Base-by-base conservation (phyloP, 495 filamentous ascomycete species). In the Neurospora pannonica region DNA sequence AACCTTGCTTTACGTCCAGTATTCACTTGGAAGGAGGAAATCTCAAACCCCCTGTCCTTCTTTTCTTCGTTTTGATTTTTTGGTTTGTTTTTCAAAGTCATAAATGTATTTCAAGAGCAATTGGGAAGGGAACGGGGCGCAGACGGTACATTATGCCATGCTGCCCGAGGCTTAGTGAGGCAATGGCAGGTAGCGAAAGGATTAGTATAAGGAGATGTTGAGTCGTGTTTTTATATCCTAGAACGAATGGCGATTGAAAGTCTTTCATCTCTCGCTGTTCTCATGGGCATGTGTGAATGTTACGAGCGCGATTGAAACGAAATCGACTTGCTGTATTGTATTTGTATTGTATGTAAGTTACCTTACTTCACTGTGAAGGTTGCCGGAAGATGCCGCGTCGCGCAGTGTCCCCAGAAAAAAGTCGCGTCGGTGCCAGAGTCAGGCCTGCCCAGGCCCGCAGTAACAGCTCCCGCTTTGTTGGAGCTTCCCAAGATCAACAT, bases 301-400 rank as follows among this genome's bases (percentile, higher is more conserved):
- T 34, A 67, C 28, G 7, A 15, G 17, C 28, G 54, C 15, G 24
- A 17, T 36, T 60, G 54, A 34, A 34, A 67, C 28, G 28, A 9
- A 17, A 34, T 31, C 24, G 24, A 13, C 28, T 17, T 67, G 28
- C 15, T 8, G 54, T 67, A 67, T 36, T 67, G 13, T 67, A 67
- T 67, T 1, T 6, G 54, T 62, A 62, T 62, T 34, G 54, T 34
- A 67, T 67, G 54, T 34, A 67, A 19, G 28, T 67, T 67, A 67
- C 54, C 28, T 8, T 7, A 36, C 15, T 9, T 34, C 2, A 9
- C 15, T 67, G 54, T 67, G 7, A 31, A 34, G 54, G 28, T 34
- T 67, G 54, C 28, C 71, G 71, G 74, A 72, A 75, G 37, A 70
- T 75, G 42, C 74, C 74, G 74, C 38, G 74, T 69, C 74, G 74